These are phyloP conservation scores for Mimosa pudica DNA, from an alignment of 306 rosid species.

Conservation along the genomic window DNA sequence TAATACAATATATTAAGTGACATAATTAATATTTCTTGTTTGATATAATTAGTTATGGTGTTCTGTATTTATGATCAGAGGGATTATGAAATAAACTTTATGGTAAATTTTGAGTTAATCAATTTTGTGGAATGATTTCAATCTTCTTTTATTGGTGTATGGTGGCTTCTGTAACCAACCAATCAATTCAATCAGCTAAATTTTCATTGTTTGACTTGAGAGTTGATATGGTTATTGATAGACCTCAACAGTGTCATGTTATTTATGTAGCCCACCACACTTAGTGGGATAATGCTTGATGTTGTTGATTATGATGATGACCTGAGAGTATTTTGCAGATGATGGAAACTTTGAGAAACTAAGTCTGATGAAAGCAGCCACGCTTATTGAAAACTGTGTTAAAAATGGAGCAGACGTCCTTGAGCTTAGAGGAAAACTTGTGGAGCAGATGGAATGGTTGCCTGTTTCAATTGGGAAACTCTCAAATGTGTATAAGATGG, in stretches of 20 bases:
- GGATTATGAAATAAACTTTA: neutral
- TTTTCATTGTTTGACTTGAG: constrained; percentile 22
- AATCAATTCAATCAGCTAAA: constrained; percentile 6
- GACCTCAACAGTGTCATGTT: too few species aligned
- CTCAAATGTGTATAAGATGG: constrained; percentile 59
- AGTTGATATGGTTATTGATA: neutral
- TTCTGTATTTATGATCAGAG: too few species aligned
- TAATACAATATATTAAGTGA: too few species aligned
- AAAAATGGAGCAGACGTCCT: constrained; percentile 58
- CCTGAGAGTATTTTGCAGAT: constrained; percentile 41
- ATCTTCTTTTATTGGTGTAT: neutral
- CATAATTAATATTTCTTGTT: too few species aligned
- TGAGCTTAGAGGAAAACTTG: constrained; percentile 77
- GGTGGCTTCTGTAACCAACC: constrained; percentile 1
- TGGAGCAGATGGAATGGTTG: constrained; percentile 84
- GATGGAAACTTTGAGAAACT: constrained; percentile 60
- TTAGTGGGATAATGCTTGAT: too few species aligned
- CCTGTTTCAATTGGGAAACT: constrained; percentile 87
- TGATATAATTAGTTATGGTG: too few species aligned
- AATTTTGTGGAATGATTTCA: neutral
- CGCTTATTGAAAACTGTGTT: constrained; percentile 71
- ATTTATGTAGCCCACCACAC: too few species aligned
- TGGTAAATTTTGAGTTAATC: neutral
- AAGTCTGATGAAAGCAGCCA: constrained; percentile 85
- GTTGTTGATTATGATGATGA: neutral